Evolutionary conservation across 768 basidiomycete species (phyloP).

Genomic region (Daedaleopsis sinensis): DNA sequence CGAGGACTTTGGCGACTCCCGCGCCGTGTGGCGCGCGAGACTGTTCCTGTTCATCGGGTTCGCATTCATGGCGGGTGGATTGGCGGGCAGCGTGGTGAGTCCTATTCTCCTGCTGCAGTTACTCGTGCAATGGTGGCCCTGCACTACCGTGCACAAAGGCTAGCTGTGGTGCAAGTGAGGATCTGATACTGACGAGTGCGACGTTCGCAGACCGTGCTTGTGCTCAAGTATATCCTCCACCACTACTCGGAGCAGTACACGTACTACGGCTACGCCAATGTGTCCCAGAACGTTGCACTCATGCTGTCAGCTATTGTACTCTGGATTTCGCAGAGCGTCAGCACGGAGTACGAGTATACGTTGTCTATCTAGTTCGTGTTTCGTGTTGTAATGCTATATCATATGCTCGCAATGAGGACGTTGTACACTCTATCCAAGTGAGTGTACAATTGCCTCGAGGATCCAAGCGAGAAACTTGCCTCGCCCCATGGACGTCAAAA

Average conservation of each 20-base stretch:
- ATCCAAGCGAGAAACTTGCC: too few relatives aligned
- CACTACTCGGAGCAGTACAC: conserved; percentile 74
- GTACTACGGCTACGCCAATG: conserved; percentile 94
- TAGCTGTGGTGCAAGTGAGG: not conserved
- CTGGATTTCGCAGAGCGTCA: conserved; percentile 88
- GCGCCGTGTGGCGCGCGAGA: conserved; percentile 90
- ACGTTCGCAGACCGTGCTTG: conserved; percentile 68
- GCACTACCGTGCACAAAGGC: not conserved
- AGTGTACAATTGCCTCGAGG: too few relatives aligned
- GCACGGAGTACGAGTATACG: conserved; percentile 92
- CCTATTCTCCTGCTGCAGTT: not conserved
- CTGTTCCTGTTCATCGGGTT: conserved; percentile 94
- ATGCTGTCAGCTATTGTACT: conserved; percentile 87
- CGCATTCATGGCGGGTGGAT: conserved; percentile 94
- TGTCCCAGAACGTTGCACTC: conserved; percentile 87
- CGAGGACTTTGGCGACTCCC: conserved; percentile 77
- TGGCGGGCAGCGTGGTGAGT: conserved; percentile 96
- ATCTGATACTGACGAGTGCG: not conserved
- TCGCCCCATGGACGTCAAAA: too few relatives aligned
- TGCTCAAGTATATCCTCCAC: conserved; percentile 87
- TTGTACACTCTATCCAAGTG: too few relatives aligned
- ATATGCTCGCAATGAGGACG: not conserved
- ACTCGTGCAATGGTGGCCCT: too few relatives aligned
- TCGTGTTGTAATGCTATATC: conserved; percentile 6
- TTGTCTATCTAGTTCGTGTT: conserved; percentile 41